These are phyloP conservation scores for Persicaria maculosa DNA, from an alignment of 148 eudicot genomes.

Conservation along the genomic window DNA sequence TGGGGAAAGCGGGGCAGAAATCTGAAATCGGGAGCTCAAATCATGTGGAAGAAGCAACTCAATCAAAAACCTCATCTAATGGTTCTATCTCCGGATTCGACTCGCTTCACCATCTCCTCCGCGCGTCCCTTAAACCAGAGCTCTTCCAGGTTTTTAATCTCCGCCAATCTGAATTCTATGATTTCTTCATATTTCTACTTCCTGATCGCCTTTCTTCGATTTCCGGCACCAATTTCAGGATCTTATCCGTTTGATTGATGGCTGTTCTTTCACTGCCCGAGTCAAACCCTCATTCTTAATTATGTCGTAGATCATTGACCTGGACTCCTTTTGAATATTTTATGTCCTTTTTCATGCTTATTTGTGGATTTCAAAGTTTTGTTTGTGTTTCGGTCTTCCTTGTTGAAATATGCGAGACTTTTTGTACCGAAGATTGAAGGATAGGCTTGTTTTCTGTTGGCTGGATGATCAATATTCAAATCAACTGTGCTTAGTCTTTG, in stretches of 20 bases:
- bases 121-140: slow-evolving; percentile 51
- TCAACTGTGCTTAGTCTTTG: neutral
- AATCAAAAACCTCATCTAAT: slow-evolving; percentile 20
- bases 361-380: neutral
- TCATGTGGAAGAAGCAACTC: slow-evolving; percentile 8
- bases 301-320: neutral
- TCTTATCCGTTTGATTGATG: slow-evolving; percentile 1
- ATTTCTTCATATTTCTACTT: neutral
- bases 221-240: neutral
- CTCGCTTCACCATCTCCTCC: slow-evolving; percentile 71
- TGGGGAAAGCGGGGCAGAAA: slow-evolving; percentile 25
- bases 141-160: slow-evolving; percentile 42
- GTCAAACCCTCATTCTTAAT: slow-evolving; percentile 1
- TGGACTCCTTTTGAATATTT: neutral
- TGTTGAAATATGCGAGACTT: neutral
- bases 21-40: slow-evolving; percentile 22
- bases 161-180: neutral
- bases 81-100: slow-evolving; percentile 81
- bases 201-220: neutral
- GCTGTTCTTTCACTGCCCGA: neutral
- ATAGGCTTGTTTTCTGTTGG: neutral
- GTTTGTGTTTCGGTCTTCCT: neutral
- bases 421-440: neutral
- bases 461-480: neutral
- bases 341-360: neutral